Evolutionary conservation across 345 rosid species (phyloP).

Genomic region (Cardamine resedifolia): DNA sequence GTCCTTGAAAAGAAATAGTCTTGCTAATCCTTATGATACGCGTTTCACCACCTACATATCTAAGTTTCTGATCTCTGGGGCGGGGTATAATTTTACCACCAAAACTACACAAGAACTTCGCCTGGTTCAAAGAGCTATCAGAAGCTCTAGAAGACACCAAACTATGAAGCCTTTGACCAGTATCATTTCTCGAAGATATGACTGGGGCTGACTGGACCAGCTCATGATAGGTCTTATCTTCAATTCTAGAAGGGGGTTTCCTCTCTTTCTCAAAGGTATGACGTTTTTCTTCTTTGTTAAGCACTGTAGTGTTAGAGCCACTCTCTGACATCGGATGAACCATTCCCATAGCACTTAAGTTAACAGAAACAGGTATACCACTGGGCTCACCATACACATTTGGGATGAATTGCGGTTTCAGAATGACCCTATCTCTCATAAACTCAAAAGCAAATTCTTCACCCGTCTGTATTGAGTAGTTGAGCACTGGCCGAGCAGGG

Average conservation of each 20-base stretch:
- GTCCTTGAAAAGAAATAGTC: conserved; percentile 36
- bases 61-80: conserved; percentile 43
- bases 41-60: conserved; percentile 43
- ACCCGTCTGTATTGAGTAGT: conserved; percentile 44
- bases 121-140: conserved; percentile 32
- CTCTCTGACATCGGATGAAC: conserved; percentile 31
- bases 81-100: conserved; percentile 44
- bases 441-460: conserved; percentile 44
- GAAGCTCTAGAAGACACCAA: conserved; percentile 36
- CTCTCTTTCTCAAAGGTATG: conserved; percentile 28
- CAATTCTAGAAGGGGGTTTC: conserved; percentile 32
- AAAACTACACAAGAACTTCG: conserved; percentile 42
- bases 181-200: conserved; percentile 20
- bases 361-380: conserved; percentile 36
- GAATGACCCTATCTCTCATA: conserved; percentile 36
- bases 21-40: conserved; percentile 39
- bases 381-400: conserved; percentile 30
- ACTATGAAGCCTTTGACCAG: conserved; percentile 27
- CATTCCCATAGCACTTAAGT: conserved; percentile 30
- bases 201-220: conserved; percentile 33
- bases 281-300: conserved; percentile 25
- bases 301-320: conserved; percentile 20
- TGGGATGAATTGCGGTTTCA: conserved; percentile 34
- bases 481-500: conserved; percentile 39
- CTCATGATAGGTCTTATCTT: conserved; percentile 33